Conservation (phyloP, 2,329 filamentous ascomycete species). For the Botrytis galanthina region DNA sequence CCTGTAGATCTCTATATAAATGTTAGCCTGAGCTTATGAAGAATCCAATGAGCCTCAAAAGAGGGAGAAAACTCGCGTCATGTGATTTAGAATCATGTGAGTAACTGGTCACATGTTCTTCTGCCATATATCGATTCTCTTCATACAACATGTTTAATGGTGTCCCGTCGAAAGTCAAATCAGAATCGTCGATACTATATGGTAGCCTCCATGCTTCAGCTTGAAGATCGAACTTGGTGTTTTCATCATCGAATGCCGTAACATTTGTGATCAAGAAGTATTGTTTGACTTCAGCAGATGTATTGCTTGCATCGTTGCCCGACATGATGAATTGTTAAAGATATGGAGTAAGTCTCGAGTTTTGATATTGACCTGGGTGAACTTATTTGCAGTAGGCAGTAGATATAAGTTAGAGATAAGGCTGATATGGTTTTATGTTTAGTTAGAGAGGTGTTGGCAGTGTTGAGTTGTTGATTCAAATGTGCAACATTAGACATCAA, state of each 20-base stretch:
- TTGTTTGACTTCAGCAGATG: slow-evolving; percentile 18
- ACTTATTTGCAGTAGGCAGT: not conserved
- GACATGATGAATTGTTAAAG: slow-evolving; percentile 12
- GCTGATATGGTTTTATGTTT: not conserved
- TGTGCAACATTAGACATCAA: slow-evolving; percentile 15
- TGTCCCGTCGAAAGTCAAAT: slow-evolving; percentile 37
- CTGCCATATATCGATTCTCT: slow-evolving; percentile 31
- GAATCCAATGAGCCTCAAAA: not conserved
- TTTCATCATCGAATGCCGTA: not conserved
- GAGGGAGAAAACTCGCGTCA: not conserved
- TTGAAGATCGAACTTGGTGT: slow-evolving; percentile 26
- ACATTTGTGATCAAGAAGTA: slow-evolving; percentile 27
- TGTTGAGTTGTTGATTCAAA: slow-evolving; percentile 16
- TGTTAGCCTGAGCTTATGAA: not conserved
- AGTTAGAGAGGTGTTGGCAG: slow-evolving; percentile 11
- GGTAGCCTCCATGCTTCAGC: slow-evolving; percentile 31
- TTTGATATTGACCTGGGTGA: not conserved
- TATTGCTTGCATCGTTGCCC: not conserved
- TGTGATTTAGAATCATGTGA: slow-evolving; percentile 1
- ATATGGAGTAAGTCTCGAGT: not conserved
- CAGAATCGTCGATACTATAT: slow-evolving; percentile 34
- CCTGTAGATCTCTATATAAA: not conserved
- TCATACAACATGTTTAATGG: slow-evolving; percentile 36
- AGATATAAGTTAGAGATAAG: not conserved
- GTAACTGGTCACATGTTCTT: slow-evolving; percentile 20